A percentile compares a stretch with the other conserved stretches of the same genome.
These are phyloP conservation scores for Podospora australis DNA, from an alignment of 495 filamentous ascomycete species.

Conservation along the genomic window DNA sequence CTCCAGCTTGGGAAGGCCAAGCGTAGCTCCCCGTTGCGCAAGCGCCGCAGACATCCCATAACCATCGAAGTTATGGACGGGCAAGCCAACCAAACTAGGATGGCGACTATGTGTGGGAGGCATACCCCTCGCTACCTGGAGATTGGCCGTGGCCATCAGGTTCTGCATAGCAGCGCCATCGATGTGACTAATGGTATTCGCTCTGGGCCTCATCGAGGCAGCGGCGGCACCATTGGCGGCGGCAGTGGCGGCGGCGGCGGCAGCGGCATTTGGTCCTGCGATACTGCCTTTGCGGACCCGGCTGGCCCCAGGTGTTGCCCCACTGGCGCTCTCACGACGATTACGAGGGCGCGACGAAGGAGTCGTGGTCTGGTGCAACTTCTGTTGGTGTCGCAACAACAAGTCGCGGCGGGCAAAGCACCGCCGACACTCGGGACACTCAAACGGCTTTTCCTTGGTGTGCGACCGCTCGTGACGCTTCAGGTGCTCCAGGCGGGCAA, in stretches of 20 bases:
- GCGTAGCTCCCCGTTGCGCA: conserved; percentile 55
- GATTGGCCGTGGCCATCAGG: conserved; percentile 57
- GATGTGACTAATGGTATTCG: conserved; percentile 95
- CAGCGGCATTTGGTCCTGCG: conserved; percentile 46
- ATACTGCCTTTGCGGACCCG: conserved; percentile 90
- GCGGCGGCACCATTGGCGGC: conserved; percentile 38
- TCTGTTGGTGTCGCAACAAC: conserved; percentile 93
- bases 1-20: conserved; percentile 77
- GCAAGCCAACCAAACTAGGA: conserved; percentile 58
- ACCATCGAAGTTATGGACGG: conserved; percentile 48
- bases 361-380: conserved; percentile 93
- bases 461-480: conserved; percentile 98
- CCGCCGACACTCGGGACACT: conserved; percentile 89
- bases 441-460: conserved; percentile 98
- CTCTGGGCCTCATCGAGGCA: conserved; percentile 75
- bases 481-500: conserved; percentile 91
- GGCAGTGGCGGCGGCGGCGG: conserved; percentile 38
- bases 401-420: conserved; percentile 95
- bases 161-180: conserved; percentile 64
- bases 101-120: conserved; percentile 54
- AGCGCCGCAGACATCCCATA: conserved; percentile 66
- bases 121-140: conserved; percentile 47
- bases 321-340: conserved; percentile 81
- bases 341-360: conserved; percentile 83
- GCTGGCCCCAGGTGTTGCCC: conserved; percentile 55